Evolutionary conservation across 495 filamentous ascomycete species (phyloP).

Genomic region (Parachaetomium inaequale): DNA sequence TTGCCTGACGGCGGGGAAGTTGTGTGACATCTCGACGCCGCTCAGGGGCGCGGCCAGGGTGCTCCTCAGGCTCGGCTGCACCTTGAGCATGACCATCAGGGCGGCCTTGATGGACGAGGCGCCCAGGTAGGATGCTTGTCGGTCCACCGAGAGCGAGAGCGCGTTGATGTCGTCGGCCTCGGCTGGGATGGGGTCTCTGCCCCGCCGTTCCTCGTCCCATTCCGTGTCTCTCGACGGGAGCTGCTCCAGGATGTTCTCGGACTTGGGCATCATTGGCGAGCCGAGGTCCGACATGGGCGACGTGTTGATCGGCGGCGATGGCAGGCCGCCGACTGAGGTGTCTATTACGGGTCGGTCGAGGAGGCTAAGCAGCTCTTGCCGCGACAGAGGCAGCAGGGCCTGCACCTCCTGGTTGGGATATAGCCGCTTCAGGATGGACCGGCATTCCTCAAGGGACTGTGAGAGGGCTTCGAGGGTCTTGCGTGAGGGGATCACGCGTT

Average conservation of each 20-base stretch:
- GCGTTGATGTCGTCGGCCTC: slow-evolving; percentile 82
- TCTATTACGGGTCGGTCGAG: slow-evolving; percentile 45
- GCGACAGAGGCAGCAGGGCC: slow-evolving; percentile 47
- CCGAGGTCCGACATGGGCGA: slow-evolving; percentile 43
- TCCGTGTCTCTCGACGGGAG: slow-evolving; percentile 52
- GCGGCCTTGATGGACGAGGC: slow-evolving; percentile 80
- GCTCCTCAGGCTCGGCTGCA: slow-evolving; percentile 59
- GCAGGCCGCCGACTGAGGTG: slow-evolving; percentile 39
- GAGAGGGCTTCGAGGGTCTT: slow-evolving; percentile 57
- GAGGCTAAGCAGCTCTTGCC: slow-evolving; percentile 50
- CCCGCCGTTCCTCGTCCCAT: slow-evolving; percentile 56
- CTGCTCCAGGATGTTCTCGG: slow-evolving; percentile 53
- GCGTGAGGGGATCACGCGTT: slow-evolving; percentile 55
- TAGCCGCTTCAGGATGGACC: slow-evolving; percentile 52
- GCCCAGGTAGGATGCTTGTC: slow-evolving; percentile 72
- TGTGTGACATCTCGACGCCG: slow-evolving; percentile 46
- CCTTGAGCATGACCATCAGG: slow-evolving; percentile 74
- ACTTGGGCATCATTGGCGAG: slow-evolving; percentile 41
- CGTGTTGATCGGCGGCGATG: slow-evolving; percentile 43
- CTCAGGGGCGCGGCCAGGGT: slow-evolving; percentile 54
- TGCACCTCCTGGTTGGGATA: slow-evolving; percentile 53
- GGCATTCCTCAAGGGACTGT: slow-evolving; percentile 56
- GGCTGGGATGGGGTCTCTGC: slow-evolving; percentile 56
- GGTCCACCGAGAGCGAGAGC: slow-evolving; percentile 66
- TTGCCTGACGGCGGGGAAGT: slow-evolving; percentile 48